These are phyloP conservation scores for Candida alai DNA, from an alignment of 805 yeast species.

Conservation along the genomic window DNA sequence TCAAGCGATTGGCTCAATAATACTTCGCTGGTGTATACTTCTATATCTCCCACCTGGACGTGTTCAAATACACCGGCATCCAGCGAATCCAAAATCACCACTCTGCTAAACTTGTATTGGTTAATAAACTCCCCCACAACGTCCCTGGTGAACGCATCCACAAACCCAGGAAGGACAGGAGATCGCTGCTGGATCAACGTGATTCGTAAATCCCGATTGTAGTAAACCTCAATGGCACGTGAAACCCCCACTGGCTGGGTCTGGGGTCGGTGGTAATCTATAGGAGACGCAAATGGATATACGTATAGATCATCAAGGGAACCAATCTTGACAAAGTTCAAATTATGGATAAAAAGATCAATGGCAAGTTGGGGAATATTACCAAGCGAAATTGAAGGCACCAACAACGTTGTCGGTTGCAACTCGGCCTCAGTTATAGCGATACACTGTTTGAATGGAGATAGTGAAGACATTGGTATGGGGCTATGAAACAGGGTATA, in stretches of 20 bases:
- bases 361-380: constrained; percentile 82
- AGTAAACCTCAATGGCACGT: constrained; percentile 65
- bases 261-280: constrained; percentile 39
- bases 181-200: constrained; percentile 78
- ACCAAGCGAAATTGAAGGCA: constrained; percentile 84
- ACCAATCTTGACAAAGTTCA: constrained; percentile 48
- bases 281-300: constrained; percentile 83
- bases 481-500: no score
- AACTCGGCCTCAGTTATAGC: no score
- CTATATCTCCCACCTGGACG: constrained; percentile 19
- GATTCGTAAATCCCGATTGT: constrained; percentile 34
- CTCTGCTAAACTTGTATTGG: constrained; percentile 35
- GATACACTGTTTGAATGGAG: no score
- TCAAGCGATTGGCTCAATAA: constrained; percentile 28
- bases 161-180: constrained; percentile 70
- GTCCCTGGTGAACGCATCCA: constrained; percentile 47
- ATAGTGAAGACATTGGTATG: no score
- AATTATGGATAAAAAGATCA: constrained; percentile 70
- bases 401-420: constrained; percentile 38
- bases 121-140: constrained; percentile 48
- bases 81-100: constrained; percentile 66
- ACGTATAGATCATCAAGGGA: constrained; percentile 56
- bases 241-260: constrained; percentile 37
- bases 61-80: constrained; percentile 53
- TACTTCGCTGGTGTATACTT: constrained; percentile 27